Percentiles rank a stretch among this genome's conserved stretches.
phyloP scores from a whole-genome alignment of 768 basidiomycete genomes.

The Clathrus columnatus region DNA sequence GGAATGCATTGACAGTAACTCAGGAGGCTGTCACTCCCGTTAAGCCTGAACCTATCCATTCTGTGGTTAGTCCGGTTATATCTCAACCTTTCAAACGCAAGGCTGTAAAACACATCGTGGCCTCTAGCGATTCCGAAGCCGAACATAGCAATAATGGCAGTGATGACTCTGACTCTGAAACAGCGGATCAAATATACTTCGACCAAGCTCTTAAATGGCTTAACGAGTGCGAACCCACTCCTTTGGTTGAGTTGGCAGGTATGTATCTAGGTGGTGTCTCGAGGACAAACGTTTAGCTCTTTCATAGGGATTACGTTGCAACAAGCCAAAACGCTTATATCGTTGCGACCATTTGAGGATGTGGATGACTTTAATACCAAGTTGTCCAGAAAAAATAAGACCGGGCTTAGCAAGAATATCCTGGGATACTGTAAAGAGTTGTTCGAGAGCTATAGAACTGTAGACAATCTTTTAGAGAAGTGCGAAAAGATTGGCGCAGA shows the following conservation, averaged over 20 bases:
- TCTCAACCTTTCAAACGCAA: conserved; percentile 39
- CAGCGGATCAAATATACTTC: conserved; percentile 33
- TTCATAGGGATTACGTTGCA: conserved; percentile 62
- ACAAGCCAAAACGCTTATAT: conserved; percentile 73
- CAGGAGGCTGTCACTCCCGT: conserved; percentile 22
- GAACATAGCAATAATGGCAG: conserved; percentile 40
- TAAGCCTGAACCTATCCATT: conserved; percentile 30
- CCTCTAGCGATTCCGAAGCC: conserved; percentile 55
- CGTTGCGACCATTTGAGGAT: conserved; percentile 70
- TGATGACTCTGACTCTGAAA: conserved; percentile 27
- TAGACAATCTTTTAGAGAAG: conserved; percentile 80
- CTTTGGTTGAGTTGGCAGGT: conserved; percentile 72
- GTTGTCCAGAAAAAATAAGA: conserved; percentile 78
- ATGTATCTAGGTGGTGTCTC: conserved; percentile 15
- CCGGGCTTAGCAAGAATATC: conserved; percentile 79
- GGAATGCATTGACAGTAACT: conserved; percentile 36
- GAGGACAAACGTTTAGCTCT: neutral
- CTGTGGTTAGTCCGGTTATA: conserved; percentile 36
- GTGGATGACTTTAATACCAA: conserved; percentile 67
- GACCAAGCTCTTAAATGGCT: conserved; percentile 57
- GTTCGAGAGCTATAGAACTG: conserved; percentile 76
- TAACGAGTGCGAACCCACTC: conserved; percentile 52
- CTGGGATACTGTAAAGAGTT: conserved; percentile 87
- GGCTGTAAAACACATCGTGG: conserved; percentile 49
- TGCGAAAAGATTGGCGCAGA: conserved; percentile 81